Evolutionary conservation across 1,284 basidiomycete genomes (phyloP).

Genomic region (Austroboletus novae-zelandiae): DNA sequence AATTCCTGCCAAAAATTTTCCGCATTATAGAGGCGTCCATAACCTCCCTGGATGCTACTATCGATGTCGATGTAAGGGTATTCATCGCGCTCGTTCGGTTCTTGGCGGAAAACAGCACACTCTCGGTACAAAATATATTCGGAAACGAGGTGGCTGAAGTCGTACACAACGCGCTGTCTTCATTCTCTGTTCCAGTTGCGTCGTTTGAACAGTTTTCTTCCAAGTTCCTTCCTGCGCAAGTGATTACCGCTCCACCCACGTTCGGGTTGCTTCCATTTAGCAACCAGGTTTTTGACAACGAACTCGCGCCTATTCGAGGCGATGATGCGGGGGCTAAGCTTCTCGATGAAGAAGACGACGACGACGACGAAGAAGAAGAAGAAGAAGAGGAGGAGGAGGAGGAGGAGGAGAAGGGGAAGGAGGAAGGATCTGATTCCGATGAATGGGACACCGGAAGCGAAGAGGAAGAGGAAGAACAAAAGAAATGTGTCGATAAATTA

Average conservation of each 20-base stretch:
- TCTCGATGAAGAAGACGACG: not conserved
- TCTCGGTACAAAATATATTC: slow-evolving; percentile 28
- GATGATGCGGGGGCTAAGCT: not conserved
- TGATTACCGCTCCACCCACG: slow-evolving; percentile 2
- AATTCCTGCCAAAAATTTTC: slow-evolving; percentile 42
- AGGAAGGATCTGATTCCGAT: not conserved
- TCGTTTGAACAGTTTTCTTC: slow-evolving; percentile 26
- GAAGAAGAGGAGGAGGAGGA: not conserved
- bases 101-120: slow-evolving; percentile 24
- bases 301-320: slow-evolving; percentile 39
- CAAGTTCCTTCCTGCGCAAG: slow-evolving; percentile 12
- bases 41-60: slow-evolving; percentile 19
- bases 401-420: slow-evolving; percentile 14
- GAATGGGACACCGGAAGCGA: slow-evolving; percentile 26
- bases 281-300: slow-evolving; percentile 48
- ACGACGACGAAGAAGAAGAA: no score
- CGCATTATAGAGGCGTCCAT: slow-evolving; percentile 29
- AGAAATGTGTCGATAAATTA: not conserved
- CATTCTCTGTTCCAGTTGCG: slow-evolving; percentile 21
- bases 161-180: slow-evolving; percentile 28
- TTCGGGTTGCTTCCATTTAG: slow-evolving; percentile 48
- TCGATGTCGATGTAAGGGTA: slow-evolving; percentile 53
- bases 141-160: slow-evolving; percentile 29
- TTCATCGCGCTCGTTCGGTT: slow-evolving; percentile 44
- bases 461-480: slow-evolving; percentile 5